These are phyloP conservation scores for Taxillus chinensis DNA, from an alignment of 164 flowering plant genomes.

Conservation along the genomic window DNA sequence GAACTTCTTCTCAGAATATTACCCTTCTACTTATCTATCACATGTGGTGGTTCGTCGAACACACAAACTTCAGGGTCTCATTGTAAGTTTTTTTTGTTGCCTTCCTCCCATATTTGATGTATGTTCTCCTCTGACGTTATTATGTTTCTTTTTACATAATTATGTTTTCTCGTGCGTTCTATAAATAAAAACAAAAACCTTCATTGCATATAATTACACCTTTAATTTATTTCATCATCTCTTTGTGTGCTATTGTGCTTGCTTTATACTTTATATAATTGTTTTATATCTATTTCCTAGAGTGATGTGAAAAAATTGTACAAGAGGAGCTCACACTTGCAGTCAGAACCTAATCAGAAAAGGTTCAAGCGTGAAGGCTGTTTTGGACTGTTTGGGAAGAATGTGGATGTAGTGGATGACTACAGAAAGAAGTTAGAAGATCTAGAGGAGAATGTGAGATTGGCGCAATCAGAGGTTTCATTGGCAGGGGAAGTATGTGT, in stretches of 20 bases:
- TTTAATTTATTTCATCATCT: too few relatives aligned
- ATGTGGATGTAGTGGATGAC: slow-evolving; percentile 37
- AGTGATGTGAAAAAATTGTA: slow-evolving; percentile 36
- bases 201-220: too few relatives aligned
- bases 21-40: slow-evolving; percentile 73
- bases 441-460: slow-evolving; percentile 48
- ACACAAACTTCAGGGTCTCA: slow-evolving; percentile 45
- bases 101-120: not conserved
- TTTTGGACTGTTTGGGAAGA: slow-evolving; percentile 39
- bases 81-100: slow-evolving; percentile 43
- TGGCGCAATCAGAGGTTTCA: slow-evolving; percentile 40
- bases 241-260: too few relatives aligned
- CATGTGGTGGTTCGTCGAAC: slow-evolving; percentile 63
- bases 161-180: not conserved
- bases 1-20: slow-evolving; percentile 56
- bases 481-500: slow-evolving; percentile 36
- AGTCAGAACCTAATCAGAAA: slow-evolving; percentile 19
- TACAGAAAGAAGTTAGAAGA: slow-evolving; percentile 47
- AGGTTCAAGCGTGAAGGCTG: slow-evolving; percentile 24
- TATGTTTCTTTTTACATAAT: not conserved
- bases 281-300: slow-evolving; percentile 20
- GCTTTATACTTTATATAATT: not conserved
- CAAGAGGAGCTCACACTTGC: slow-evolving; percentile 30
- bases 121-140: not conserved
- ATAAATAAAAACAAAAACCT: not conserved